Conservation (phyloP, 1,284 basidiomycete genomes). For the Apiotrichum laibachii region DNA sequence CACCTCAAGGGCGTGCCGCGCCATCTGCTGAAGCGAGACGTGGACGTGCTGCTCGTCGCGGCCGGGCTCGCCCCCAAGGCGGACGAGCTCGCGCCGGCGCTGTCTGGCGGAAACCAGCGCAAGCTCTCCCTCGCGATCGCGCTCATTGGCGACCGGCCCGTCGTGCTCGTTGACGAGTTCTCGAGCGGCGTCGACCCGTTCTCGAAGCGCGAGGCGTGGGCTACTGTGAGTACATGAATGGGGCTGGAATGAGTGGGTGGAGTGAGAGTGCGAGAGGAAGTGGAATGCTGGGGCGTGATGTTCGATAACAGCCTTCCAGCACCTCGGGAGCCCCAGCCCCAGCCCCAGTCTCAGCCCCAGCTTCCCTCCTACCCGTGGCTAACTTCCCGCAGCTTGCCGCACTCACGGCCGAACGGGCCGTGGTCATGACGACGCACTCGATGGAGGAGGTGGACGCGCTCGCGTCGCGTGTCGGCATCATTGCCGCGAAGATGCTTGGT, state of each 20-base stretch:
- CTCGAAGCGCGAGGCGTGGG: constrained; percentile 80
- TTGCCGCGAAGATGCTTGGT: constrained; percentile 67
- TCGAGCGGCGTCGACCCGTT: constrained; percentile 77
- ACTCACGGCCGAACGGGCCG: constrained; percentile 49
- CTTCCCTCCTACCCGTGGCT: too few relatives aligned
- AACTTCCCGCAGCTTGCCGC: constrained; percentile 57
- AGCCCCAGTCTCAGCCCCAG: too few relatives aligned
- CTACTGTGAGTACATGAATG: constrained; percentile 60
- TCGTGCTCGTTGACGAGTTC: constrained; percentile 77
- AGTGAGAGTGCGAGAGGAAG: neutral
- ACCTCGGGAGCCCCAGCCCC: neutral
- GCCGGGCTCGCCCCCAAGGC: constrained; percentile 64
- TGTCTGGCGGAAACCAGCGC: constrained; percentile 76
- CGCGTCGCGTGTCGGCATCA: constrained; percentile 68
- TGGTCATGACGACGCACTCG: constrained; percentile 59
- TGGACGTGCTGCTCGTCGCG: constrained; percentile 61
- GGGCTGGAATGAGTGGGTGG: neutral
- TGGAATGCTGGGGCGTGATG: neutral
- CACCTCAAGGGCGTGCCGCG: constrained; percentile 61
- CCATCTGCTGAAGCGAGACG: constrained; percentile 57
- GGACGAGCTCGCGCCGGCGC: constrained; percentile 65
- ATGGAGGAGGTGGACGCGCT: constrained; percentile 81
- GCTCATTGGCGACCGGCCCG: constrained; percentile 72
- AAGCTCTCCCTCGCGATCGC: constrained; percentile 75
- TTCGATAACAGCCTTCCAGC: too few relatives aligned